Conservation (phyloP, 768 basidiomycete genomes). For the Tylopilus felleus region DNA sequence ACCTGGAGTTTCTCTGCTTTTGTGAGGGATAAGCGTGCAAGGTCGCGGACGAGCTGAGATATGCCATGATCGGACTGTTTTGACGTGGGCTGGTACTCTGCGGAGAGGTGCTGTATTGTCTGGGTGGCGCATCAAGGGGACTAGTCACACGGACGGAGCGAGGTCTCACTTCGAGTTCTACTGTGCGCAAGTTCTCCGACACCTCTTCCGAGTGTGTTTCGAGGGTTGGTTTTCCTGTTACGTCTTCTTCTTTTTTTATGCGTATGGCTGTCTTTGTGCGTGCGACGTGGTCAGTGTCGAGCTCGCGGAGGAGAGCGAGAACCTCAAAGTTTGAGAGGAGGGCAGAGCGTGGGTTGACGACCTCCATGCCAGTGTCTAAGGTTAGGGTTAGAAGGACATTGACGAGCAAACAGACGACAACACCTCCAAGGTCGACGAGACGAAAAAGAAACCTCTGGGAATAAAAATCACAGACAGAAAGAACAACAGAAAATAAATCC, state of each 20-base stretch:
- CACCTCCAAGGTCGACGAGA: conserved; percentile 9
- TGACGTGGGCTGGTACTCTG: conserved; percentile 65
- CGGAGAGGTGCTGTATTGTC: conserved; percentile 84
- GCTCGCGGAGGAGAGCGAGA: conserved; percentile 67
- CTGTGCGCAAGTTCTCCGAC: conserved; percentile 77
- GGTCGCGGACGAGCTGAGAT: conserved; percentile 57
- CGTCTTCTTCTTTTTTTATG: conserved; percentile 75
- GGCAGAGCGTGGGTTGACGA: conserved; percentile 59
- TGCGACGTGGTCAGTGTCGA: conserved; percentile 69
- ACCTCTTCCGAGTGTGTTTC: conserved; percentile 50
- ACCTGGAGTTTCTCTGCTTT: conserved; percentile 92
- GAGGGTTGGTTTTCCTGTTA: conserved; percentile 32
- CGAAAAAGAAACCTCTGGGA: conserved; percentile 8
- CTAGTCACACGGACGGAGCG: not conserved
- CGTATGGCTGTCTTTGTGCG: conserved; percentile 67
- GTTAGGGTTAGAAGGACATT: conserved; percentile 27
- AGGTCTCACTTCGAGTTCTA: conserved; percentile 64
- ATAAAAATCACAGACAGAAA: not conserved
- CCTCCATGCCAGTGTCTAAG: conserved; percentile 23
- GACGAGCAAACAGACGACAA: conserved; percentile 27
- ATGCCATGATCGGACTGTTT: conserved; percentile 66
- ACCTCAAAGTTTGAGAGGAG: conserved; percentile 90
- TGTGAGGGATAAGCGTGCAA: conserved; percentile 70
- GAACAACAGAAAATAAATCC: conserved; percentile 6
- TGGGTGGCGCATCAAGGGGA: conserved; percentile 30